phyloP scores from a whole-genome alignment of 1,139 yeast species.

The Groenewaldozyma sp. region DNA sequence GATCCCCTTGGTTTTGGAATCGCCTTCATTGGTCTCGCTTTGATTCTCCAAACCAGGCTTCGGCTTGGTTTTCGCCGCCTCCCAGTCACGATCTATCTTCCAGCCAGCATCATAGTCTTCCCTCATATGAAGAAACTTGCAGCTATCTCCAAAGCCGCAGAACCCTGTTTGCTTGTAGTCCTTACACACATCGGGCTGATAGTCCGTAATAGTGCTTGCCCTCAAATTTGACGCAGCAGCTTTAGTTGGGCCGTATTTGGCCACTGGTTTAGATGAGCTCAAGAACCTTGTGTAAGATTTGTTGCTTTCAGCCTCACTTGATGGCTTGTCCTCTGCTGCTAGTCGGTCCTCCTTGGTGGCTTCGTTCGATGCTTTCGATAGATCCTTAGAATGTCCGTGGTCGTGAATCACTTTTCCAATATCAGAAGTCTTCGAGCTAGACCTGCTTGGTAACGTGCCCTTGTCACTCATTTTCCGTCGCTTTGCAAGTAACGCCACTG shows the following conservation, averaged over 20 bases:
- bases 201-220: conserved; percentile 74
- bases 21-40: conserved; percentile 3
- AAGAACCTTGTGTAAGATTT: conserved; percentile 17
- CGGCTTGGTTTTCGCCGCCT: conserved; percentile 22
- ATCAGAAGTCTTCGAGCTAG: too few relatives aligned
- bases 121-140: conserved; percentile 85
- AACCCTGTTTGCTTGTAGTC: conserved; percentile 87
- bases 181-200: conserved; percentile 91
- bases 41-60: conserved; percentile 12
- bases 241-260: conserved; percentile 20
- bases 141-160: conserved; percentile 98
- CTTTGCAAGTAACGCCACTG: too few relatives aligned
- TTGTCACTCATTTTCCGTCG: too few relatives aligned
- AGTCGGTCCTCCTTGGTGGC: conserved; percentile 32
- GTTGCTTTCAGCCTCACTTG: not conserved
- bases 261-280: too few relatives aligned
- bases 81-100: conserved; percentile 70
- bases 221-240: conserved; percentile 47
- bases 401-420: too few relatives aligned
- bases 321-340: conserved; percentile 12
- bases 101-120: conserved; percentile 76
- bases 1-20: conserved; percentile 16
- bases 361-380: conserved; percentile 21
- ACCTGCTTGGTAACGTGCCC: too few relatives aligned
- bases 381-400: too few relatives aligned